phyloP scores from a whole-genome alignment of 1,284 basidiomycete species.

The Cutaneotrichosporon dermatis region DNA sequence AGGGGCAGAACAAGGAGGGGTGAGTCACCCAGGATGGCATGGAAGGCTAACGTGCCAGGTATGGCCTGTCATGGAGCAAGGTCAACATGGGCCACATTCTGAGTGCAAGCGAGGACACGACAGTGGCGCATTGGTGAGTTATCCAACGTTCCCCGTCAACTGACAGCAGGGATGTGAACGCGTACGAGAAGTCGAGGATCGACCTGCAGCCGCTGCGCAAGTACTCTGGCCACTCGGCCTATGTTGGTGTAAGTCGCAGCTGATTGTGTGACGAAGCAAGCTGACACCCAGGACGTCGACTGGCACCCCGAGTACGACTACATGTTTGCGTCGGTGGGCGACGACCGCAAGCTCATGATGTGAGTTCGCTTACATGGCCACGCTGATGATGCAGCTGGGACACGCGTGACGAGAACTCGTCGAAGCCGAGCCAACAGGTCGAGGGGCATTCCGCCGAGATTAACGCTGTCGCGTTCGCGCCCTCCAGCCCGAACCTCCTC shows the following conservation, averaged over 20 bases:
- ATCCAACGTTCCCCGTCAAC: conserved; percentile 51
- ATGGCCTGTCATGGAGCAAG: conserved; percentile 90
- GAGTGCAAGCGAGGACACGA: conserved; percentile 92
- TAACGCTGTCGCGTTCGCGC: conserved; percentile 84
- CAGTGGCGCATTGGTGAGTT: conserved; percentile 85
- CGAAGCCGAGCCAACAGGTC: conserved; percentile 66
- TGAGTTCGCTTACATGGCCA: conserved; percentile 48
- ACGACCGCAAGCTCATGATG: conserved; percentile 92
- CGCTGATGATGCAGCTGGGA: conserved; percentile 69
- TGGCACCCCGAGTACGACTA: conserved; percentile 85
- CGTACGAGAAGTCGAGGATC: conserved; percentile 74
- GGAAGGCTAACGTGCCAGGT: conserved; percentile 54
- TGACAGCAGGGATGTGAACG: conserved; percentile 90
- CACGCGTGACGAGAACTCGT: conserved; percentile 61
- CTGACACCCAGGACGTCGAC: conserved; percentile 76
- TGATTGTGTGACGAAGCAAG: background rate
- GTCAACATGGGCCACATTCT: conserved; percentile 76
- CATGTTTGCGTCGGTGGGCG: conserved; percentile 92
- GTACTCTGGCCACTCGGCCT: conserved; percentile 81
- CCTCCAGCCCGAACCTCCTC: conserved; percentile 74
- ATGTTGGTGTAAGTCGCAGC: conserved; percentile 69
- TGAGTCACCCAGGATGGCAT: conserved; percentile 47
- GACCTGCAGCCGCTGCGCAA: conserved; percentile 74
- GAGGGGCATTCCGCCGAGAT: conserved; percentile 89
- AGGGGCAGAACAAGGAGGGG: conserved; percentile 92